Evolutionary conservation across 2,329 filamentous ascomycete species (phyloP), one percentile per base, ranked within the genome.

Genomic region (Fusarium cyanostomum): DNA sequence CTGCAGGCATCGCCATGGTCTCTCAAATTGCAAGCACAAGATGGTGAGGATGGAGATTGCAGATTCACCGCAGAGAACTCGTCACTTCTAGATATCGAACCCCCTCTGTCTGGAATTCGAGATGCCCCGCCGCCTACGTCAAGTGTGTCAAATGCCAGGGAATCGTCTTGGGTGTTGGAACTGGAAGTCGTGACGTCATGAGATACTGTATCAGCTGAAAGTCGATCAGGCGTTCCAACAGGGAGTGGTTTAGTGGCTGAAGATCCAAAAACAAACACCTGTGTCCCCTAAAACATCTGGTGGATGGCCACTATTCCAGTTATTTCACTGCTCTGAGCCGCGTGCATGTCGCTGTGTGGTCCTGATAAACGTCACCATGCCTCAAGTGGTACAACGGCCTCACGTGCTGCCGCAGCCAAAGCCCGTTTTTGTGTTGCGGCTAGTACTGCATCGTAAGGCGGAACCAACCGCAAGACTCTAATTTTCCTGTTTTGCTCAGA

Each of bases 71-170:
- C n/a, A n/a, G n/a, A 21, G 21, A 21, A 6, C 8, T 42, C 30
- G 30, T 13, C 8, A 12, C n/a, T 30, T 34, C n/a, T 38, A 26
- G 15, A 30, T 35, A 38, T 31, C 10, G 11, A 12, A 15, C 31
- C 10, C 10, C 12, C 35, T 39, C 13, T 27, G 35, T 18, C 48
- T 66, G 62, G 41, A 63, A 62, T 59, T 58, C 13, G 7, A 46
- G 8, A 50, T 55, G 39, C 59, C 58, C 62, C 63, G 63, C 63
- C 62, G 28, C 62, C 59, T 66, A 66, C 63, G 63, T 66, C 62
- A 59, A 65, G 43, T 28, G 43, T 28, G 38, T 16, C 30, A 41
- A 26, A 34, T 60, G 41, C 45, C 50, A 60, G 50, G 42, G 33
- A 42, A 64, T 38, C 12, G 33, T 37, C 30, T 2, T 21, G 21